Conservation (phyloP, 2,329 filamentous ascomycete genomes). For the Trichoderma atrobrunneum region DNA sequence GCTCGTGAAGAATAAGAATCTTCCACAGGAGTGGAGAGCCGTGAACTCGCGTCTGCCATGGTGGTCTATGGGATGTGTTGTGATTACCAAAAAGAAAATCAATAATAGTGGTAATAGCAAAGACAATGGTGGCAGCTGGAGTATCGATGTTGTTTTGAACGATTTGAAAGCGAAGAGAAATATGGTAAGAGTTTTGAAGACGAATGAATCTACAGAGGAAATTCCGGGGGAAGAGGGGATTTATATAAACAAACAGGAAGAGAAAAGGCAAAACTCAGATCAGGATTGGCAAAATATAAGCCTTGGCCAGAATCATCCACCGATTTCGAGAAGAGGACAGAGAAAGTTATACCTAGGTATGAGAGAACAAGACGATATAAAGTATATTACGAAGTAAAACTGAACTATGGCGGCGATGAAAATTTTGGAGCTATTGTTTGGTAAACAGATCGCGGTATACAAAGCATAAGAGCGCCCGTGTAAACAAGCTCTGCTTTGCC, state of each 20-base stretch:
- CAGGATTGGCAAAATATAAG: background rate
- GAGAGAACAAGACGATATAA: too few relatives aligned
- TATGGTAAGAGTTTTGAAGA: background rate
- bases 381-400: background rate
- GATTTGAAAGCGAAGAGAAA: background rate
- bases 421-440: background rate
- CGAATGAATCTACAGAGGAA: background rate
- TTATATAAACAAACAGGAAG: background rate
- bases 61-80: background rate
- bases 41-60: background rate
- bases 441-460: background rate
- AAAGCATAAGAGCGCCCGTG: background rate
- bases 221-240: background rate
- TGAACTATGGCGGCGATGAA: background rate
- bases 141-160: background rate
- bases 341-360: background rate
- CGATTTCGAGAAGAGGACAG: background rate
- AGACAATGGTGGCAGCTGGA: background rate
- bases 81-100: background rate
- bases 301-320: background rate
- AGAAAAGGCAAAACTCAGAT: background rate
- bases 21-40: too few relatives aligned
- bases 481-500: background rate
- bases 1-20: too few relatives aligned
- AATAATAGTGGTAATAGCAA: background rate